Evolutionary conservation across 768 basidiomycete genomes (phyloP).

Genomic region (Podaxis sp.): DNA sequence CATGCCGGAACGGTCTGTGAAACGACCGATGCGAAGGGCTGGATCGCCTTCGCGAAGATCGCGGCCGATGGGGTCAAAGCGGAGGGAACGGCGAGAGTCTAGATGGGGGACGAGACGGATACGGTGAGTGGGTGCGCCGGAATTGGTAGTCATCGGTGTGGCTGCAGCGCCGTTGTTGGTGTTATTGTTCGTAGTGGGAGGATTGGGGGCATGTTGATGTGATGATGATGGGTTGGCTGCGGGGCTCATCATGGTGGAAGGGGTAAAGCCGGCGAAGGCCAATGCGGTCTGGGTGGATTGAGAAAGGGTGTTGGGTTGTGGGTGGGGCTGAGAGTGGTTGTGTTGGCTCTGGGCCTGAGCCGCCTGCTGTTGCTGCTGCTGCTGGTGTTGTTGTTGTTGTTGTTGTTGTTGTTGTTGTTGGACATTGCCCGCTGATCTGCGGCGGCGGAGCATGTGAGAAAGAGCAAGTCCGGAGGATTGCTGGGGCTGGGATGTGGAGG

Average conservation of each 20-base stretch:
- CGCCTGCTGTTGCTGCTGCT: slow-evolving; percentile 15
- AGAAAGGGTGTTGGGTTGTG: neutral
- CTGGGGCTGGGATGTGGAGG: slow-evolving; percentile 20
- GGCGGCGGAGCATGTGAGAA: slow-evolving; percentile 56
- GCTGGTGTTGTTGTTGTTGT: slow-evolving; percentile 25
- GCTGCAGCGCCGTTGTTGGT: neutral
- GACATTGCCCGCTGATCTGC: slow-evolving; percentile 62
- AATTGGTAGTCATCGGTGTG: neutral
- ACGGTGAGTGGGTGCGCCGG: slow-evolving; percentile 44
- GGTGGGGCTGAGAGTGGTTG: neutral
- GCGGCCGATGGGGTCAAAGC: slow-evolving; percentile 89
- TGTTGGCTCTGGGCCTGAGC: slow-evolving; percentile 1
- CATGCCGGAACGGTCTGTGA: slow-evolving; percentile 81
- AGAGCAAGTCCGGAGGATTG: slow-evolving; percentile 38
- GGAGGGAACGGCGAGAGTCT: slow-evolving; percentile 83
- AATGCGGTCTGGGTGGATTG: slow-evolving; percentile 1
- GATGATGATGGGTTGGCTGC: slow-evolving; percentile 11
- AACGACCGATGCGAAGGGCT: slow-evolving; percentile 85
- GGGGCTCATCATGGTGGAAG: neutral
- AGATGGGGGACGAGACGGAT: slow-evolving; percentile 96
- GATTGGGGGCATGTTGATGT: slow-evolving; percentile 11
- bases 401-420: slow-evolving; percentile 24
- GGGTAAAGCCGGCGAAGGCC: neutral
- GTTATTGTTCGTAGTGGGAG: neutral
- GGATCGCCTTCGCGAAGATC: slow-evolving; percentile 73